Conservation (phyloP, 1,284 basidiomycete genomes). For the Trichosporon inkin region DNA sequence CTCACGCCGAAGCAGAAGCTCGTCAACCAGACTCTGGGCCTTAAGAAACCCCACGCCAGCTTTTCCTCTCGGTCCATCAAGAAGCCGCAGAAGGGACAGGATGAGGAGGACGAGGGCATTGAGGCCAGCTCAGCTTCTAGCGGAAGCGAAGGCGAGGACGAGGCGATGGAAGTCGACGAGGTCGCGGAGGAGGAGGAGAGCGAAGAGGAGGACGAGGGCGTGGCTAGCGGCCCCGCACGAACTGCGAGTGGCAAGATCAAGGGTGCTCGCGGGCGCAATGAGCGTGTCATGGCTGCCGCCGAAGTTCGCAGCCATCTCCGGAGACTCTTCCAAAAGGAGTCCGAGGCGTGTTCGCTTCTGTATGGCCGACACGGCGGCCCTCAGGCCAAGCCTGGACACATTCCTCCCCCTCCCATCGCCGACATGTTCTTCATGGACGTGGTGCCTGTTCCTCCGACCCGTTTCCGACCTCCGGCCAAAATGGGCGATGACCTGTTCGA, state of each 20-base stretch:
- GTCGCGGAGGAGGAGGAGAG: conserved; percentile 57
- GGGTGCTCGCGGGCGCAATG: conserved; percentile 69
- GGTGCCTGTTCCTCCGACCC: conserved; percentile 84
- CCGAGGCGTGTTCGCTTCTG: conserved; percentile 73
- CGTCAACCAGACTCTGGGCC: conserved; percentile 57
- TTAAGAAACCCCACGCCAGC: conserved; percentile 33
- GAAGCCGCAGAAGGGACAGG: conserved; percentile 50
- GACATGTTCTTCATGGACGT: conserved; percentile 97
- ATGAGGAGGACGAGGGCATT: conserved; percentile 44
- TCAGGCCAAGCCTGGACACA: conserved; percentile 20
- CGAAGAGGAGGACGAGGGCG: conserved; percentile 46
- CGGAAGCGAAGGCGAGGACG: conserved; percentile 57
- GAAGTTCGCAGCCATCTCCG: conserved; percentile 93
- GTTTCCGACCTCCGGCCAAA: conserved; percentile 89
- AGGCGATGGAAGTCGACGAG: conserved; percentile 43
- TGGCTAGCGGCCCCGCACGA: conserved; percentile 54
- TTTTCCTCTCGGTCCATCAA: conserved; percentile 48
- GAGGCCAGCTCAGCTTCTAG: conserved; percentile 42
- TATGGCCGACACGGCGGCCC: conserved; percentile 91
- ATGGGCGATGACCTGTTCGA: conserved; percentile 93
- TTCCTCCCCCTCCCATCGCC: conserved; percentile 55
- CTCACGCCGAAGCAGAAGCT: conserved; percentile 74
- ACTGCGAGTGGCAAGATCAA: conserved; percentile 75
- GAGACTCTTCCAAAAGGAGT: conserved; percentile 79
- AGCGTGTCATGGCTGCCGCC: conserved; percentile 81